phyloP scores from a whole-genome alignment of 768 basidiomycete genomes.

The Termitomyces sp. region DNA sequence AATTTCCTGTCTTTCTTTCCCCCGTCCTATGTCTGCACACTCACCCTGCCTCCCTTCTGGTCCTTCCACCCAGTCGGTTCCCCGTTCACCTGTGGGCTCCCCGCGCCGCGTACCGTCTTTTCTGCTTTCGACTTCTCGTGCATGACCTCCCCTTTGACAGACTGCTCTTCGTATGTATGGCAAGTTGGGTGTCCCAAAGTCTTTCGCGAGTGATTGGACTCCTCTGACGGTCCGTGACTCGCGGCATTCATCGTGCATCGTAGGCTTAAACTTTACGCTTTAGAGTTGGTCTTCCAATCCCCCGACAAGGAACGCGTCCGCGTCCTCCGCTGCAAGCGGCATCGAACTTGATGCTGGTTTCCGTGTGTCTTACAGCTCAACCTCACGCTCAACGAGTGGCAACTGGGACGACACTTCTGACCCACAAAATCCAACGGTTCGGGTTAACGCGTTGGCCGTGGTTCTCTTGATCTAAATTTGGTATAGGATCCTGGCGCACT shows the following conservation, averaged over 20 bases:
- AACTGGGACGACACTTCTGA: conserved; percentile 55
- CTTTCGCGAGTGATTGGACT: conserved; percentile 5
- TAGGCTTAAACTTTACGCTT: conserved; percentile 12
- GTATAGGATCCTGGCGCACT: conserved; percentile 40
- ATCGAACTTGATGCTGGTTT: conserved; percentile 45
- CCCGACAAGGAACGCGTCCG: conserved; percentile 54
- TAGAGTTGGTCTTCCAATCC: conserved; percentile 55
- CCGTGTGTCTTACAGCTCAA: conserved; percentile 32
- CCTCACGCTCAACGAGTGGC: conserved; percentile 44
- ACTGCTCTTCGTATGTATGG: conserved; percentile 33
- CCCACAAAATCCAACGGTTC: conserved; percentile 46
- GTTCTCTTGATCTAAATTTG: conserved; percentile 7
- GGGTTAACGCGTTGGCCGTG: conserved; percentile 34
- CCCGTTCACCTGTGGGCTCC: conserved; percentile 58
- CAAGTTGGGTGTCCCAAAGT: conserved; percentile 41
- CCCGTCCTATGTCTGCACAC: conserved; percentile 29
- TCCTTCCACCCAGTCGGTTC: conserved; percentile 60
- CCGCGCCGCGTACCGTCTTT: conserved; percentile 46
- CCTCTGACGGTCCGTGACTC: conserved; percentile 31
- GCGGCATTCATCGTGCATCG: background rate
- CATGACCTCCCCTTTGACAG: conserved; percentile 20
- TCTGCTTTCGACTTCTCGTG: background rate
- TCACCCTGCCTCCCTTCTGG: conserved; percentile 64
- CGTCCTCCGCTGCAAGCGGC: conserved; percentile 51
- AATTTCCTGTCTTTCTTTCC: conserved; percentile 5